A percentile compares a stretch with the other conserved stretches of the same genome.
These are phyloP conservation scores for Skeletonema tropicum DNA, from an alignment of 108 stramenopile species.

Conservation along the genomic window DNA sequence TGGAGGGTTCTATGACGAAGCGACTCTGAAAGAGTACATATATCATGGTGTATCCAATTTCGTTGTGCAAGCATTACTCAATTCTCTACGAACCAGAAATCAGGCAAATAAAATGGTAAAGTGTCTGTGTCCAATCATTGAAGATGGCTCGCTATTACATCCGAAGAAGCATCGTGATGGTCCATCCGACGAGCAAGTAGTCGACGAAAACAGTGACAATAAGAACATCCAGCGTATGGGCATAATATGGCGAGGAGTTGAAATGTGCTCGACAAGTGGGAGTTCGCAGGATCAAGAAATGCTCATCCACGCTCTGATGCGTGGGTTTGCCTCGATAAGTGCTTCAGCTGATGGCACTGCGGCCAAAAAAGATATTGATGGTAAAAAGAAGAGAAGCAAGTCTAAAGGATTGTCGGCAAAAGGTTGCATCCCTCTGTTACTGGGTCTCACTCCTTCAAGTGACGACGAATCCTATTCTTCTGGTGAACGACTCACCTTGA, in stretches of 20 bases:
- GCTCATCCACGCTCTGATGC: constrained; percentile 63
- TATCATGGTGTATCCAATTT: constrained; percentile 83
- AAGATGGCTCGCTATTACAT: constrained; percentile 65
- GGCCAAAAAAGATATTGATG: constrained; percentile 24
- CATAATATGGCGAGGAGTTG: constrained; percentile 79
- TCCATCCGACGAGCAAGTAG: background rate
- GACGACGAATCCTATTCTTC: constrained; percentile 6
- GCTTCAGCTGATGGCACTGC: background rate
- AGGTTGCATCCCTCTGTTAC: constrained; percentile 62
- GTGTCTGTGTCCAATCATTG: constrained; percentile 56
- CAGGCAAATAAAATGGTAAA: constrained; percentile 68
- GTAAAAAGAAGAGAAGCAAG: constrained; percentile 60
- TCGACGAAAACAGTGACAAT: constrained; percentile 15
- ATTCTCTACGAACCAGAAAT: constrained; percentile 59
- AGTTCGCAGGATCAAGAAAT: constrained; percentile 68
- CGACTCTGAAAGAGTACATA: constrained; percentile 72
- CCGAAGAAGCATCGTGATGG: constrained; percentile 13
- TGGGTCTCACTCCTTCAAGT: constrained; percentile 49
- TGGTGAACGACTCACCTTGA: constrained; percentile 54
- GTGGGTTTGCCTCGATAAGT: constrained; percentile 56
- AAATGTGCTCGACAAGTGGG: constrained; percentile 68
- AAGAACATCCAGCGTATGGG: constrained; percentile 50
- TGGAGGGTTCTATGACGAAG: constrained; percentile 61
- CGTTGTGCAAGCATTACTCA: constrained; percentile 74
- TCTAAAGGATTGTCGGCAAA: constrained; percentile 59